Conservation (phyloP, 2,329 filamentous ascomycete species). For the Elsinoe australis region DNA sequence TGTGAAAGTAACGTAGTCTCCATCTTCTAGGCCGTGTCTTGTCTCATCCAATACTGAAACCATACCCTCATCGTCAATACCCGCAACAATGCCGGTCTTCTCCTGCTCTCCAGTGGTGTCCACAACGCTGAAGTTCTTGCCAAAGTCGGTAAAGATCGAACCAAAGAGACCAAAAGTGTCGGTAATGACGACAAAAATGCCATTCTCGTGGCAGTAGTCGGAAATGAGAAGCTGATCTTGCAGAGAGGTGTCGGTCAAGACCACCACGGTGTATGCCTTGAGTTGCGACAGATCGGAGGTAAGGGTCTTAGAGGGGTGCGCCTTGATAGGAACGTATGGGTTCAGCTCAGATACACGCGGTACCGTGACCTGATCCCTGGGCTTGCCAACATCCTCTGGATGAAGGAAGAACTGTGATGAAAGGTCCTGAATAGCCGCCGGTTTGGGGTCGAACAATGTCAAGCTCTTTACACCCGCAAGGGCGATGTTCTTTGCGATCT, state of each 20-base stretch:
- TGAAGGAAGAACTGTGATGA: conserved; percentile 97
- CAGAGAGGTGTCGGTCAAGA: conserved; percentile 76
- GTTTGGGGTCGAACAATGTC: conserved; percentile 82
- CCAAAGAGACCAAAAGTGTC: conserved; percentile 94
- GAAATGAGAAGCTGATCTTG: conserved; percentile 74
- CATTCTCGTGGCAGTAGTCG: conserved; percentile 89
- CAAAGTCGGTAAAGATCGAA: conserved; percentile 94
- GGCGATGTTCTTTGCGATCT: conserved; percentile 98
- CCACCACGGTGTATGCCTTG: conserved; percentile 86
- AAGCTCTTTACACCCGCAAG: conserved; percentile 97
- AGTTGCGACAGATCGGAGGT: conserved; percentile 70
- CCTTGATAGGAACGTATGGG: conserved; percentile 82
- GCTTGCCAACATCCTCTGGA: conserved; percentile 81
- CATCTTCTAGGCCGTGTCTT: conserved; percentile 89
- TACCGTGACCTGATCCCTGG: conserved; percentile 75
- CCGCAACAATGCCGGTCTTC: conserved; percentile 78
- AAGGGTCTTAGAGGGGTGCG: conserved; percentile 60
- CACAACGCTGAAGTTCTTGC: conserved; percentile 81
- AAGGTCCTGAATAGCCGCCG: conserved; percentile 76
- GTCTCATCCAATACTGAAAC: conserved; percentile 93
- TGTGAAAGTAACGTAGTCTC: conserved; percentile 90
- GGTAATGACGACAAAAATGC: conserved; percentile 79
- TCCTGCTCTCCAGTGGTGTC: conserved; percentile 88
- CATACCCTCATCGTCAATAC: conserved; percentile 78
- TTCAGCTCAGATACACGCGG: conserved; percentile 91